Evolutionary conservation across 495 filamentous ascomycete genomes (phyloP), one percentile per base, ranked within the genome.

Genomic region (Talaromyces ruber): DNA sequence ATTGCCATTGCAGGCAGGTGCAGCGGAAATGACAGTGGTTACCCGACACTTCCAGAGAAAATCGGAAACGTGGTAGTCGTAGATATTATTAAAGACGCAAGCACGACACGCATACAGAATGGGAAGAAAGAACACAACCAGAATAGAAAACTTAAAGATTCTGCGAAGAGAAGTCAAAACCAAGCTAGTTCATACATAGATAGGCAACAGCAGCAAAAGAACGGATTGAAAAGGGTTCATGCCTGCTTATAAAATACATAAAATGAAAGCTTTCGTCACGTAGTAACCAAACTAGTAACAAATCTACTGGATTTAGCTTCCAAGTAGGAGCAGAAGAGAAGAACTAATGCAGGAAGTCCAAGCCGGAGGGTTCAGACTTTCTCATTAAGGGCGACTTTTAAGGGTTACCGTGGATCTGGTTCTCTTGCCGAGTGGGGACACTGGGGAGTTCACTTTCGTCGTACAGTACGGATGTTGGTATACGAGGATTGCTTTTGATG

Each of bases 1-100:
- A 63, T 63, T 11, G 54, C 52, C 61, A 63, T 59, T 60, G 12
- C 57, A 11, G 16, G 55, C 55, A 34, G 55, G 22, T 25, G 25
- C 18, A 51, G 47, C 47, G 2, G 22, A 51, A 2, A 25, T 25
- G 18, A 53, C 50, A 14, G 8, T n/a, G 50, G 21, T 21, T 47
- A 16, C 51, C 21, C 14, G 51, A 22, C 51, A 1, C 34, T n/a
- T 39, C 14, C 11, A 34, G 9, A 4, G 16, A 14, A 39, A 39
- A 14, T 9, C 14, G 12, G 34, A 16, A 14, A 39, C 34, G 34
- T 39, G 5, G 16, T 3, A 39, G 34, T 9, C 34, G 12, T 39
- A n/a, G n/a, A n/a, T n/a, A n/a, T n/a, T n/a, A 29, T 39, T 16
- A 47, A 7, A 47, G 6, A 47, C 4, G 4, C 16, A 47, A n/a